Evolutionary conservation across 2,329 filamentous ascomycete species (phyloP).

Genomic region (Bisporella sp.): DNA sequence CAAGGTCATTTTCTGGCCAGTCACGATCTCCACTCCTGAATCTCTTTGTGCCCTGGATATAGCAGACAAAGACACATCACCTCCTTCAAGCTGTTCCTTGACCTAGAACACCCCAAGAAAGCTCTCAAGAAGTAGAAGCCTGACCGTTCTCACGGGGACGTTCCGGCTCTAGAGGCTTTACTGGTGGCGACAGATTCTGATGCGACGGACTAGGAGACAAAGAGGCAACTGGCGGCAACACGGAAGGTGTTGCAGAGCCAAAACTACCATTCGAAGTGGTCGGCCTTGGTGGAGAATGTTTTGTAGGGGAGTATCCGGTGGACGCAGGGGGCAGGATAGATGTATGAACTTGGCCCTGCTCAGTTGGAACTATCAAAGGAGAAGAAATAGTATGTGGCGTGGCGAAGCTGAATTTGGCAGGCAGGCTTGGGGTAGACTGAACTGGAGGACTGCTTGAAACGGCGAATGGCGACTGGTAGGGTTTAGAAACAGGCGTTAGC

Average conservation of each 20-base stretch:
- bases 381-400: conserved; percentile 10
- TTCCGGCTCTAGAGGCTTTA: conserved; percentile 37
- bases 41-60: no score
- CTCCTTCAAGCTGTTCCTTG: no score
- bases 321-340: conserved; percentile 26
- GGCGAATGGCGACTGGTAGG: conserved; percentile 3
- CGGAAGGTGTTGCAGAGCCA: conserved; percentile 28
- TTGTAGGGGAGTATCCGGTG: conserved; percentile 38
- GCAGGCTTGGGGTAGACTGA: conserved; percentile 7
- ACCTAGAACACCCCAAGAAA: no score
- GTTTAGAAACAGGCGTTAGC: conserved; percentile 20
- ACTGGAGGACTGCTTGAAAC: conserved; percentile 9
- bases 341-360: conserved; percentile 13
- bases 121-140: neutral
- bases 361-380: conserved; percentile 2
- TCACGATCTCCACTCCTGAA: no score
- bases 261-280: conserved; percentile 21
- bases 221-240: conserved; percentile 50
- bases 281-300: conserved; percentile 31
- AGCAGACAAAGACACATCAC: no score
- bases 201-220: conserved; percentile 51
- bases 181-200: conserved; percentile 53
- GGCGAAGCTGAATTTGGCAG: conserved; percentile 10
- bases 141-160: conserved; percentile 14
- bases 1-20: no score